Conservation (phyloP, 345 rosid genomes). For the Barbarea vulgaris region DNA sequence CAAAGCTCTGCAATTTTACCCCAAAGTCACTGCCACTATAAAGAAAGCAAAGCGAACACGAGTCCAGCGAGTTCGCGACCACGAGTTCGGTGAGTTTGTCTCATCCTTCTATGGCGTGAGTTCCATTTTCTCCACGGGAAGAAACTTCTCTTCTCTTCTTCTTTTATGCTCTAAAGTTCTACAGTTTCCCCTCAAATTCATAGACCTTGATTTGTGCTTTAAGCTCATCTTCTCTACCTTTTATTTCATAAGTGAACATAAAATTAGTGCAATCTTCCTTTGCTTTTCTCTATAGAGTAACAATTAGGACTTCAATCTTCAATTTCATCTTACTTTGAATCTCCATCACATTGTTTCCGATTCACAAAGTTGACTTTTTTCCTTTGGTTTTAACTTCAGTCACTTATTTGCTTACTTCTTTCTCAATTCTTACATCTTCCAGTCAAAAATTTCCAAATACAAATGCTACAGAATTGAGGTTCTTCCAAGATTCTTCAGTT, state of each 20-base stretch:
- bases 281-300: conserved; percentile 4
- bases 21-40: conserved; percentile 29
- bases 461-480: neutral
- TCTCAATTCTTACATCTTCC: neutral
- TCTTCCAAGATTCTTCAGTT: conserved; percentile 9
- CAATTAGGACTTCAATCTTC: conserved; percentile 8
- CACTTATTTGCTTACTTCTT: neutral
- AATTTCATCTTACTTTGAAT: neutral
- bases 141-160: neutral
- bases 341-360: conserved; percentile 13
- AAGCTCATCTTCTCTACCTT: neutral
- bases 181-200: neutral
- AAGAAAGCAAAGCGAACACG: conserved; percentile 26
- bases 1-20: conserved; percentile 18
- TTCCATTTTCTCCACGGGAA: conserved; percentile 27
- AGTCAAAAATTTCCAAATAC: neutral
- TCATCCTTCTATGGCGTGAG: conserved; percentile 12
- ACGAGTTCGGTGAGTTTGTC: conserved; percentile 27
- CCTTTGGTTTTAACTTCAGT: neutral
- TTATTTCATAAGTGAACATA: neutral
- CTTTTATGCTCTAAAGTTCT: neutral
- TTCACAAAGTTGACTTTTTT: conserved; percentile 31
- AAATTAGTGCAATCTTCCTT: neutral
- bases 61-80: conserved; percentile 5
- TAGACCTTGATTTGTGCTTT: neutral